These are phyloP conservation scores for Dendrobium catenatum DNA, from an alignment of 106 monocot genomes.

Conservation along the genomic window DNA sequence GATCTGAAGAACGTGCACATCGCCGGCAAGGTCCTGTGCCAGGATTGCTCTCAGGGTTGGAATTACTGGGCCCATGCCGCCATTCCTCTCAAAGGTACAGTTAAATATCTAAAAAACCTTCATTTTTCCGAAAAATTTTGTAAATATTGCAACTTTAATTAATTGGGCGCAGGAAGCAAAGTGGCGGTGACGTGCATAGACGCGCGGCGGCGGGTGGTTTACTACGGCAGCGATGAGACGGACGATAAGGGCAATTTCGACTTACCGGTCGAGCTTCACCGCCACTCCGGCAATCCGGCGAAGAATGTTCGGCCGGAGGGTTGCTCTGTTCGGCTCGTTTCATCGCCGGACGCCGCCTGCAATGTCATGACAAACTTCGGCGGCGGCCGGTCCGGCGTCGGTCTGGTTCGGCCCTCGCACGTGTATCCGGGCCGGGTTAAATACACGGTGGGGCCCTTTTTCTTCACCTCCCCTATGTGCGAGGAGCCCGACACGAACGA, in stretches of 20 bases:
- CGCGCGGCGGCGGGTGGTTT: conserved; percentile 24
- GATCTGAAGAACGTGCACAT: conserved; percentile 28
- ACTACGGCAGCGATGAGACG: conserved; percentile 36
- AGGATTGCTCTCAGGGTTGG: conserved; percentile 72
- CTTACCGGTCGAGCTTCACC: conserved; percentile 15
- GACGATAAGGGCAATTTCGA: conserved; percentile 58
- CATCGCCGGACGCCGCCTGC: conserved; percentile 47
- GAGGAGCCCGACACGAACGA: conserved; percentile 33
- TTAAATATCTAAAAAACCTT: too few species aligned
- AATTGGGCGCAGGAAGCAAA: conserved; percentile 24
- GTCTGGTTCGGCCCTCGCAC: conserved; percentile 29
- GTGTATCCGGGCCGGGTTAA: conserved; percentile 43
- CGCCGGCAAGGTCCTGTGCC: conserved; percentile 63
- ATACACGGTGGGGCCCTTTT: conserved; percentile 61
- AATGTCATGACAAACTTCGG: conserved; percentile 56
- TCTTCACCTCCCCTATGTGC: conserved; percentile 59
- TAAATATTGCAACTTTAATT: too few species aligned
- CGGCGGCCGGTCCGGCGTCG: conserved; percentile 40
- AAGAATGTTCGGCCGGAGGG: conserved; percentile 19
- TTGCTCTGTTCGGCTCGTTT: conserved; percentile 52
- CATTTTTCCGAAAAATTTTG: too few species aligned
- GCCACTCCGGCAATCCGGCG: conserved; percentile 13
- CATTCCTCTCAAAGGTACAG: conserved; percentile 45
- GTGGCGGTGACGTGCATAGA: conserved; percentile 74
- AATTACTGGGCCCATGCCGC: conserved; percentile 50